Conservation (phyloP, 2,329 filamentous ascomycete species). For the Fusarium humuli region DNA sequence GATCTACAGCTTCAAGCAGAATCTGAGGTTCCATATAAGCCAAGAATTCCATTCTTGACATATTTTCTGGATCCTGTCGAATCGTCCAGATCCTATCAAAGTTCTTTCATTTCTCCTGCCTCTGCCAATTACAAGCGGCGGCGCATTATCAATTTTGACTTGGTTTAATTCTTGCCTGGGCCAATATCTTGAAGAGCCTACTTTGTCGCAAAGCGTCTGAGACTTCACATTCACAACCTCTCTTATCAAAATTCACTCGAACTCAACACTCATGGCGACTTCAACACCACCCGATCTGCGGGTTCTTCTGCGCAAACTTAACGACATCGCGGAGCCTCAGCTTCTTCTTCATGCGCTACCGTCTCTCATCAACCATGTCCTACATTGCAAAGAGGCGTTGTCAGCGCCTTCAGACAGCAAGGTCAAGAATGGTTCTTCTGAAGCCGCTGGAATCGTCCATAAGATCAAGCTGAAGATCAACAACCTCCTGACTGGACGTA, state of each 20-base stretch:
- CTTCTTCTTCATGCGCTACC: slow-evolving; percentile 82
- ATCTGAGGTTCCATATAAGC: slow-evolving; percentile 5
- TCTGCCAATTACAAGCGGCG: slow-evolving; percentile 1
- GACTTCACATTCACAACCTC: not conserved
- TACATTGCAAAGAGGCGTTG: slow-evolving; percentile 69
- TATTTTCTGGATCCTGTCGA: not conserved
- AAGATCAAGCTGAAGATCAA: slow-evolving; percentile 84
- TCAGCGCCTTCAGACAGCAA: slow-evolving; percentile 71
- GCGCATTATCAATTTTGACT: slow-evolving; percentile 16
- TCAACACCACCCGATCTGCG: slow-evolving; percentile 68
- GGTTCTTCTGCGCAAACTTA: slow-evolving; percentile 75
- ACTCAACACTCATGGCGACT: slow-evolving; percentile 43
- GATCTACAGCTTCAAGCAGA: slow-evolving; percentile 32
- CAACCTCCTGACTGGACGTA: slow-evolving; percentile 82
- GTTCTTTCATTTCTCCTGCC: not conserved
- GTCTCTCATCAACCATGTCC: slow-evolving; percentile 71
- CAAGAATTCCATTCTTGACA: not conserved
- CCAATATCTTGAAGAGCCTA: slow-evolving; percentile 10
- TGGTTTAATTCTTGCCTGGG: slow-evolving; percentile 4
- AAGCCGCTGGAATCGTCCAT: slow-evolving; percentile 78
- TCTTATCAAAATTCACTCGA: not conserved
- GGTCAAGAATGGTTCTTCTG: slow-evolving; percentile 70
- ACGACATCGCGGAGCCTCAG: slow-evolving; percentile 76
- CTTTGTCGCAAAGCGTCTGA: slow-evolving; percentile 29
- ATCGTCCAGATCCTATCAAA: too few relatives aligned